Evolutionary conservation across 2,329 filamentous ascomycete genomes (phyloP).

Genomic region (Ascochyta rabiei): DNA sequence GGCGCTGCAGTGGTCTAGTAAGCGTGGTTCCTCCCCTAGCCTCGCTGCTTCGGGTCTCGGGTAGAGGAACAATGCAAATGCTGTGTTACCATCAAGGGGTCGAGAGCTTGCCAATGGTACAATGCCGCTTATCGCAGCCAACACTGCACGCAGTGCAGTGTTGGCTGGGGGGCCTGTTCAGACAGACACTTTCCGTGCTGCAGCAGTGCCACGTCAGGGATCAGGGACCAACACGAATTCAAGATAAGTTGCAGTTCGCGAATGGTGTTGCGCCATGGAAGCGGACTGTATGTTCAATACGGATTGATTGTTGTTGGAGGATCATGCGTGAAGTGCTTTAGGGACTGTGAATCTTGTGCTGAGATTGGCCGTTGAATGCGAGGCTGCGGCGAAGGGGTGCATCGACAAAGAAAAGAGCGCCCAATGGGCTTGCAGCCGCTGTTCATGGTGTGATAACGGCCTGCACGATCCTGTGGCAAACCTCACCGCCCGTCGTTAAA

Average conservation of each 20-base stretch:
- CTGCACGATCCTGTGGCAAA: not conserved
- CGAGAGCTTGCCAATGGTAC: constrained; percentile 1
- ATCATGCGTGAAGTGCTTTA: not conserved
- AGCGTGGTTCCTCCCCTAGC: not conserved
- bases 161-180: not conserved
- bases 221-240: too few relatives aligned
- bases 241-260: not conserved
- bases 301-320: not conserved
- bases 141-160: not conserved
- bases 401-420: not conserved
- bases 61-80: not conserved
- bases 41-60: not conserved
- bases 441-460: constrained; percentile 1
- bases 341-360: not conserved
- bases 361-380: not conserved
- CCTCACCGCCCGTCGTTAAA: not conserved
- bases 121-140: not conserved
- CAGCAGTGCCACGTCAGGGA: not conserved
- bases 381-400: constrained; percentile 1
- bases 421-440: constrained; percentile 1
- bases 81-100: not conserved
- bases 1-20: not conserved
- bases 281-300: not conserved
- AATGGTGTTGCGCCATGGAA: not conserved
- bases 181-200: not conserved